Conservation (phyloP, 2,329 filamentous ascomycete species). For the Clonostachys byssicola region DNA sequence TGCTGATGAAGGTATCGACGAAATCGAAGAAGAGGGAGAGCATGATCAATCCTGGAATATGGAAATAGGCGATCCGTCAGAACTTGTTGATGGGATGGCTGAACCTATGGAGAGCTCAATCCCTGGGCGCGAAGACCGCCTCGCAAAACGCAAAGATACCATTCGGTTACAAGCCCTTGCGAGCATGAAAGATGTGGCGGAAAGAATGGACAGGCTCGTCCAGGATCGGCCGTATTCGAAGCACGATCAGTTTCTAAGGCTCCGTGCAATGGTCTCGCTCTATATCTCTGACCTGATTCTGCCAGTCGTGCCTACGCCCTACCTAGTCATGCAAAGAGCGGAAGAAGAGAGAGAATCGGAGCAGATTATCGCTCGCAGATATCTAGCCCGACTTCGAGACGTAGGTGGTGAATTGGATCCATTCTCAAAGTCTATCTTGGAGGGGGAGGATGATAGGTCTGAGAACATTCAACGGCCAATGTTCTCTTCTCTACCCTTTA, state of each 20-base stretch:
- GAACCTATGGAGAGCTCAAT: neutral
- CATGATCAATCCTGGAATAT: constrained; percentile 13
- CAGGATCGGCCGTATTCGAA: constrained; percentile 66
- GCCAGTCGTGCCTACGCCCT: constrained; percentile 26
- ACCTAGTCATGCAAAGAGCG: constrained; percentile 17
- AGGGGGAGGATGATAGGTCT: constrained; percentile 13
- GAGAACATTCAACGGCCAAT: constrained; percentile 10
- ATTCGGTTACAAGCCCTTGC: constrained; percentile 48
- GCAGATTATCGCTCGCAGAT: constrained; percentile 15
- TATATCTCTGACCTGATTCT: constrained; percentile 69
- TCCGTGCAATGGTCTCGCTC: constrained; percentile 70
- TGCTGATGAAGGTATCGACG: constrained; percentile 23
- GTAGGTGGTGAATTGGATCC: constrained; percentile 20
- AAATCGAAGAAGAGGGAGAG: constrained; percentile 2
- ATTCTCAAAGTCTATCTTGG: constrained; percentile 11
- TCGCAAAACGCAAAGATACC: constrained; percentile 20
- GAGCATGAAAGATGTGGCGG: constrained; percentile 58
- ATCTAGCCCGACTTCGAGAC: constrained; percentile 17
- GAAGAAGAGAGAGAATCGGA: constrained; percentile 17
- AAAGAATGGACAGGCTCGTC: constrained; percentile 68
- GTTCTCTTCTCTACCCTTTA: constrained; percentile 24
- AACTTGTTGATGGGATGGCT: constrained; percentile 1
- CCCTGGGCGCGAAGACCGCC: neutral
- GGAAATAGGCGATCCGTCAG: constrained; percentile 7
- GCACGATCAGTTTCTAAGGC: constrained; percentile 59